Conservation (phyloP, 169 alveolate genomes). For the Amoebophrya sp. region DNA sequence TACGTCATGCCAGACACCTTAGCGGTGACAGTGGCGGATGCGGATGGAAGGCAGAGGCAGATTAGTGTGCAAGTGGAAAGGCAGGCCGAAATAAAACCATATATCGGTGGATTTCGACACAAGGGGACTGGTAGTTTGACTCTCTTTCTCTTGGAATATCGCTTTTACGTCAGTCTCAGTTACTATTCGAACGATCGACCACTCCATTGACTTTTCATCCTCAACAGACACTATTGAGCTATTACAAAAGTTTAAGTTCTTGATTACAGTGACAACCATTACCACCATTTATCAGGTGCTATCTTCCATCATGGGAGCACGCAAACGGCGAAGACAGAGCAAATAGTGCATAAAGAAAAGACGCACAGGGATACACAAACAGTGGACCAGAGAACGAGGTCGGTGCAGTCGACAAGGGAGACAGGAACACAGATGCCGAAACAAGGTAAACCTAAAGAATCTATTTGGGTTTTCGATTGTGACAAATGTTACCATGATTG, state of each 20-base stretch:
- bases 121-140: background rate
- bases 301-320: background rate
- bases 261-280: too few species aligned
- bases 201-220: too few species aligned
- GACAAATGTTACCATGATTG: too few species aligned
- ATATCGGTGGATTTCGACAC: background rate
- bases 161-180: too few species aligned
- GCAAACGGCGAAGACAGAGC: background rate
- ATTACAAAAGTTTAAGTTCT: too few species aligned
- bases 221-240: too few species aligned
- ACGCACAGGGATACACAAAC: too few species aligned
- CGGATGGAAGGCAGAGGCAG: background rate
- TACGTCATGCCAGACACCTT: background rate
- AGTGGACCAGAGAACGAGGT: background rate
- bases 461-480: too few species aligned
- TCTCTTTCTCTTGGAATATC: too few species aligned
- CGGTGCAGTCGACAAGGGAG: background rate
- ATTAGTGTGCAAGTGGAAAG: background rate
- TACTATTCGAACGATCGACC: too few species aligned
- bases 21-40: background rate
- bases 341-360: background rate
- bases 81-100: background rate
- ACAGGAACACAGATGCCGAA: slow-evolving; percentile 2
- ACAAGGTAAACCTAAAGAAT: too few species aligned
- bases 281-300: too few species aligned